Percentiles rank a stretch among this genome's conserved stretches.
These are phyloP conservation scores for Phellopilus nigrolimitatus DNA, from an alignment of 1,284 basidiomycete species.

Conservation along the genomic window DNA sequence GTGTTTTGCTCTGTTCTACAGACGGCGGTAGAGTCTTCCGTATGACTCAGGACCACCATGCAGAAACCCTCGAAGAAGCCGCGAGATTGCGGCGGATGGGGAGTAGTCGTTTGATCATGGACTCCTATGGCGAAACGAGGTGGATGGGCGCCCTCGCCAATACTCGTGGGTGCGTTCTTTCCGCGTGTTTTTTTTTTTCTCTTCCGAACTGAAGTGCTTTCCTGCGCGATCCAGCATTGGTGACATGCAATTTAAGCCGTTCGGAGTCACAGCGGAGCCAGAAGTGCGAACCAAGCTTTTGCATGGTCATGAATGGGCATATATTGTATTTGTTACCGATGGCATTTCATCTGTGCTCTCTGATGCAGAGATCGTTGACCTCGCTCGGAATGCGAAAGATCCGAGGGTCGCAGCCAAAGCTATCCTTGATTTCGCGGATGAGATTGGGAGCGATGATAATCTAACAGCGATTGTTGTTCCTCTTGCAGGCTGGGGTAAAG, in stretches of 20 bases:
- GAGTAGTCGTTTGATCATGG: constrained; percentile 85
- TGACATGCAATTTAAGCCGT: constrained; percentile 85
- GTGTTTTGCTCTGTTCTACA: constrained; percentile 77
- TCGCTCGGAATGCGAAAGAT: constrained; percentile 68
- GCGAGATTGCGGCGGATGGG: constrained; percentile 85
- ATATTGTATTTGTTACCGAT: constrained; percentile 81
- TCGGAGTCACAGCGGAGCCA: constrained; percentile 93
- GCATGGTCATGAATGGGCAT: constrained; percentile 72
- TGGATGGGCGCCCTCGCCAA: constrained; percentile 98
- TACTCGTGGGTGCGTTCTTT: constrained; percentile 68
- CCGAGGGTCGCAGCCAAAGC: constrained; percentile 79
- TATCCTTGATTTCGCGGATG: constrained; percentile 87
- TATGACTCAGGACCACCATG: constrained; percentile 91
- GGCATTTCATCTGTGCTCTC: constrained; percentile 88
- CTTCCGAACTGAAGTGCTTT: too few relatives aligned
- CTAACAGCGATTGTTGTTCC: constrained; percentile 91
- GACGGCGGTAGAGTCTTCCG: constrained; percentile 68
- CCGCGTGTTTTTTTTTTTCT: too few relatives aligned
- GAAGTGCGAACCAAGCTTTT: constrained; percentile 82
- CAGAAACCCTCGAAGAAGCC: constrained; percentile 84
- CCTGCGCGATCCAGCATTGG: constrained; percentile 59
- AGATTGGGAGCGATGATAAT: constrained; percentile 89
- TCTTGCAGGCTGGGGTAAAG: constrained; percentile 85
- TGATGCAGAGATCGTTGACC: constrained; percentile 92
- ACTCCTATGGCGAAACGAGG: constrained; percentile 94